phyloP scores from a whole-genome alignment of 768 basidiomycete species.

The Leccinum subtestaceum region DNA sequence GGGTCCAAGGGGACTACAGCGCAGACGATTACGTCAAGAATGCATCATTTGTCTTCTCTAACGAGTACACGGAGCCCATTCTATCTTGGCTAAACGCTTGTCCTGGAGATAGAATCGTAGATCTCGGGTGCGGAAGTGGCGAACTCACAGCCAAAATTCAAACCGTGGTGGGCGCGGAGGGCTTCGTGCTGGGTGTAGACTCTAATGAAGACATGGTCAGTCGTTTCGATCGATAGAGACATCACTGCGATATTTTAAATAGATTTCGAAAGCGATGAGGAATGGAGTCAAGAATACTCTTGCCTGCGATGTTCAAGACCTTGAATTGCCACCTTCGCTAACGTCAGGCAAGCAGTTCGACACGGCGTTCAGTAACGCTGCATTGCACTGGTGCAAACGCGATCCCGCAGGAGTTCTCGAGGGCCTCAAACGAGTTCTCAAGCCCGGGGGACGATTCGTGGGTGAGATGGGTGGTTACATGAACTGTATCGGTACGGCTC shows the following conservation, averaged over 20 bases:
- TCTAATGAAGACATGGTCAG: constrained; percentile 70
- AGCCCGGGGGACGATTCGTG: constrained; percentile 67
- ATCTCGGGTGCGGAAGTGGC: constrained; percentile 83
- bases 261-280: constrained; percentile 54
- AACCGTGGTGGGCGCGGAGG: constrained; percentile 47
- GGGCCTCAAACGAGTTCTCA: constrained; percentile 58
- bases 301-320: constrained; percentile 52
- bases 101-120: constrained; percentile 68
- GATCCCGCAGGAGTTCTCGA: constrained; percentile 65
- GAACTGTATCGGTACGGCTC: constrained; percentile 58
- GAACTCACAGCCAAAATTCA: constrained; percentile 65
- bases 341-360: constrained; percentile 50
- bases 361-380: constrained; percentile 77
- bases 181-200: constrained; percentile 68
- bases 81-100: constrained; percentile 58
- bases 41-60: constrained; percentile 67
- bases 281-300: constrained; percentile 48
- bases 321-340: constrained; percentile 34
- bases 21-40: constrained; percentile 59
- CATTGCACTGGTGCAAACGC: constrained; percentile 82
- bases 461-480: constrained; percentile 78
- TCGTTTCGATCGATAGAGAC: neutral
- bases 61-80: constrained; percentile 48
- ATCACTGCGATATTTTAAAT: neutral
- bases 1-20: constrained; percentile 46